These are phyloP conservation scores for Leptographium lundbergii DNA, from an alignment of 2,329 filamentous ascomycete genomes.

Conservation along the genomic window DNA sequence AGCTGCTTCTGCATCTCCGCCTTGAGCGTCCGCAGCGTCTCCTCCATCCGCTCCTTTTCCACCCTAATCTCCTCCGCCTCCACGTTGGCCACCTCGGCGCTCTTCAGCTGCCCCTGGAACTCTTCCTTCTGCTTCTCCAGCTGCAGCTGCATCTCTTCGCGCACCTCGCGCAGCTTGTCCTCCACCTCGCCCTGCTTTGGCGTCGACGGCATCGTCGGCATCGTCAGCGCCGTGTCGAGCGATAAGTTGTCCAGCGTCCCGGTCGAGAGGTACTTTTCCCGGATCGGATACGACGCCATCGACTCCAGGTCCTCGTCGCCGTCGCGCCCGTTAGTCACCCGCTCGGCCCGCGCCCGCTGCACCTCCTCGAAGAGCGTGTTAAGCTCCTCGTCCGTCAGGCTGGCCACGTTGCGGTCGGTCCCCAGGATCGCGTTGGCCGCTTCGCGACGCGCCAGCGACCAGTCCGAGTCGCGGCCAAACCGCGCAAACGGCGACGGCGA, in stretches of 20 bases:
- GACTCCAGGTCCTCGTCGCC: conserved; percentile 87
- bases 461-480: conserved; percentile 72
- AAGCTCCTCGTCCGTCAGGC: conserved; percentile 84
- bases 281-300: conserved; percentile 69
- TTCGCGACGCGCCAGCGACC: conserved; percentile 85
- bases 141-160: conserved; percentile 73
- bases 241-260: conserved; percentile 95
- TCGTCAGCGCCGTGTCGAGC: conserved; percentile 82
- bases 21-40: conserved; percentile 64
- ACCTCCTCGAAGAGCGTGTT: conserved; percentile 91
- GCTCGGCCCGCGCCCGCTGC: conserved; percentile 69
- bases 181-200: conserved; percentile 66
- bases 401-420: conserved; percentile 80
- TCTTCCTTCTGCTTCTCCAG: conserved; percentile 76
- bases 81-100: conserved; percentile 58
- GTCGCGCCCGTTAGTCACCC: conserved; percentile 56
- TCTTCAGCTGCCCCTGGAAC: conserved; percentile 65
- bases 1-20: conserved; percentile 82
- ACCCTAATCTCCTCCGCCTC: conserved; percentile 74
- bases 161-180: conserved; percentile 58
- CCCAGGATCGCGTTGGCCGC: conserved; percentile 86
- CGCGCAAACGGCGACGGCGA: conserved; percentile 60
- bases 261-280: conserved; percentile 92
- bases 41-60: conserved; percentile 78
- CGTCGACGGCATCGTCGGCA: conserved; percentile 92